Evolutionary conservation across 805 yeast genomes (phyloP).

Genomic region (Zygoascus ofunaensis): DNA sequence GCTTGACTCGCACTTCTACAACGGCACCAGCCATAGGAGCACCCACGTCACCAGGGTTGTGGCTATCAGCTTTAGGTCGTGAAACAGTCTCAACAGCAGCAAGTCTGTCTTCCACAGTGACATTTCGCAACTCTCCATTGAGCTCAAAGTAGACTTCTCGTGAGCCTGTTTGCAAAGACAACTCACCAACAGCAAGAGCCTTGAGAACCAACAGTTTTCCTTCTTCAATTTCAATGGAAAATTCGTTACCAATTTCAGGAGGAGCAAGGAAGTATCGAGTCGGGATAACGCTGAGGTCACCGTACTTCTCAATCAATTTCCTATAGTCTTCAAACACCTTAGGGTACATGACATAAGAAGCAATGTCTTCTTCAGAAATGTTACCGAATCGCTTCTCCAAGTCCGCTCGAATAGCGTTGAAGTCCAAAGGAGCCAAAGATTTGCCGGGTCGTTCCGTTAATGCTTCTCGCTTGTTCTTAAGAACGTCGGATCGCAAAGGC

Average conservation of each 20-base stretch:
- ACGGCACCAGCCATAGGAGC: constrained; percentile 99
- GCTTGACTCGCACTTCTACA: constrained; percentile 85
- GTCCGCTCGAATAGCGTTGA: constrained; percentile 62
- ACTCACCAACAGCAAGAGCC: constrained; percentile 86
- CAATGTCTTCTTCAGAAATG: constrained; percentile 80
- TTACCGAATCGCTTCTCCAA: constrained; percentile 68
- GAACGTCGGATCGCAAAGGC: constrained; percentile 86
- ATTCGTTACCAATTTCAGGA: constrained; percentile 79
- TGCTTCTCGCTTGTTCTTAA: constrained; percentile 87
- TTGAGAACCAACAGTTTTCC: constrained; percentile 91
- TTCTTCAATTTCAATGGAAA: constrained; percentile 80
- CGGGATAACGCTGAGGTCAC: constrained; percentile 91
- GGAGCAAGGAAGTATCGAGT: constrained; percentile 85
- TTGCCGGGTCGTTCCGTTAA: constrained; percentile 88
- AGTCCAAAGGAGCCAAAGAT: constrained; percentile 74
- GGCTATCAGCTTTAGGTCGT: constrained; percentile 83
- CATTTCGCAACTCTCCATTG: constrained; percentile 97
- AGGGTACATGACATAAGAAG: constrained; percentile 96
- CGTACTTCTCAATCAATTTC: constrained; percentile 64
- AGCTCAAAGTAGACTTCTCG: constrained; percentile 97
- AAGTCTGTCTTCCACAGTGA: constrained; percentile 78
- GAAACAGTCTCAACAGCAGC: constrained; percentile 78
- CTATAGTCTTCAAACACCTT: constrained; percentile 88
- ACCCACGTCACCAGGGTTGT: constrained; percentile 85
- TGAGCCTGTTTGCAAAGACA: constrained; percentile 73